Conservation (phyloP, 352 stramenopile genomes). For the Phytophthora litchii region DNA sequence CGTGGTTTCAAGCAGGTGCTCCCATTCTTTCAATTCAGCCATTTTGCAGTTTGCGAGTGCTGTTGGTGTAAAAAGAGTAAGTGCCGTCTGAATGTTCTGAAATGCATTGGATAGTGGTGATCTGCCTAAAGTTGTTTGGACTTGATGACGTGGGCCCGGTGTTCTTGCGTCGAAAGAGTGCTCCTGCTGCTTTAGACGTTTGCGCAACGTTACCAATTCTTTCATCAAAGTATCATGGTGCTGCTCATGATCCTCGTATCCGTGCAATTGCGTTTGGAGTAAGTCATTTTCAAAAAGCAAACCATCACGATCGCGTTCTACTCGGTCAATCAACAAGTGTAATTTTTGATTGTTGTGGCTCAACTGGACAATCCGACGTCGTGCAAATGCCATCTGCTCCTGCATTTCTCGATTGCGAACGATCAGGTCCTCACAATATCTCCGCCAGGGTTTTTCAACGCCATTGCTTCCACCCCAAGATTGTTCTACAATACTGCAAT, state of each 20-base stretch:
- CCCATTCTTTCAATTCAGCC: constrained; percentile 74
- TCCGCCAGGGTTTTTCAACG: constrained; percentile 61
- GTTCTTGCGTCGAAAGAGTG: constrained; percentile 7
- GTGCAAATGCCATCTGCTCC: constrained; percentile 68
- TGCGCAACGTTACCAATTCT: constrained; percentile 56
- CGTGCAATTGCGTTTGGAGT: constrained; percentile 74
- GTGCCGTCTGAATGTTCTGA: constrained; percentile 33
- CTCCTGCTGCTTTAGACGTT: constrained; percentile 46
- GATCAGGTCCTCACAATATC: constrained; percentile 78
- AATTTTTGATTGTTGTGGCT: constrained; percentile 87
- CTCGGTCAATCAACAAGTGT: constrained; percentile 80
- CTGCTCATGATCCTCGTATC: constrained; percentile 67
- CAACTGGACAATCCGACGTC: constrained; percentile 66
- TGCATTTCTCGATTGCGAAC: constrained; percentile 79
- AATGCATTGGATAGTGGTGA: constrained; percentile 19
- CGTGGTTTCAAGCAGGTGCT: constrained; percentile 69
- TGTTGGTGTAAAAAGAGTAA: constrained; percentile 31
- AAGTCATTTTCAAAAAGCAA: constrained; percentile 85
- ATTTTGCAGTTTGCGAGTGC: constrained; percentile 39
- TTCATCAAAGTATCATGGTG: constrained; percentile 74
- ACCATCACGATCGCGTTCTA: constrained; percentile 83
- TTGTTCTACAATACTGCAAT: constrained; percentile 26
- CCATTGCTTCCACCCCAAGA: constrained; percentile 17
- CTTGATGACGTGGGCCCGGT: constrained; percentile 12
- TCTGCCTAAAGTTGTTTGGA: neutral